A percentile compares a stretch with the other conserved stretches of the same genome.
phyloP scores from a whole-genome alignment of 306 rosid genomes.

The Quercus robur region DNA sequence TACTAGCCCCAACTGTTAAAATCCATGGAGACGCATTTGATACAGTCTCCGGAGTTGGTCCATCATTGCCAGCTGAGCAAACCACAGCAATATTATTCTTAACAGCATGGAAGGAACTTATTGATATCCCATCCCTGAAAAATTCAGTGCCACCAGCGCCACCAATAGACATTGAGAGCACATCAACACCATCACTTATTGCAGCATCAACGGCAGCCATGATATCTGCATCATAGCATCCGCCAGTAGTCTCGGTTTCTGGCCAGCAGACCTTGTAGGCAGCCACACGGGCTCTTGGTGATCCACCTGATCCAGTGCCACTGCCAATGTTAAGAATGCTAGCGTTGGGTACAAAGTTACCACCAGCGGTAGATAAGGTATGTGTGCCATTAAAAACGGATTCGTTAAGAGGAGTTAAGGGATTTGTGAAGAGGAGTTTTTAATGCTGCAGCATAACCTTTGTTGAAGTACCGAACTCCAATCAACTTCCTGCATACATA shows the following conservation, averaged over 20 bases:
- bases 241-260: not conserved
- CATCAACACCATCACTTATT: conserved; percentile 64
- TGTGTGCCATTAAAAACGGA: conserved; percentile 47
- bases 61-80: conserved; percentile 59
- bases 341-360: conserved; percentile 43
- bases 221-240: conserved; percentile 57
- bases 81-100: conserved; percentile 38
- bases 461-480: conserved; percentile 71
- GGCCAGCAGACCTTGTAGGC: conserved; percentile 86
- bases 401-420: not conserved
- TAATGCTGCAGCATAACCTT: conserved; percentile 30
- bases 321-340: conserved; percentile 52
- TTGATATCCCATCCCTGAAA: conserved; percentile 31
- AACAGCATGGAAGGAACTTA: conserved; percentile 64
- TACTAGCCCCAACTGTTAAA: conserved; percentile 78
- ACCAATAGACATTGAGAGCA: conserved; percentile 51
- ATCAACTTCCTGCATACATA: conserved; percentile 57
- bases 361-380: conserved; percentile 89
- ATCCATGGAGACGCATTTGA: conserved; percentile 64
- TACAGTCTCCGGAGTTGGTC: conserved; percentile 43
- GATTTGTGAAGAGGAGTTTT: not conserved
- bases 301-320: conserved; percentile 90
- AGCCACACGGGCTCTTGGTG: conserved; percentile 74
- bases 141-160: not conserved
- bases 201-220: conserved; percentile 67